Conservation (phyloP, 495 filamentous ascomycete species). For the Platismatia glauca region DNA sequence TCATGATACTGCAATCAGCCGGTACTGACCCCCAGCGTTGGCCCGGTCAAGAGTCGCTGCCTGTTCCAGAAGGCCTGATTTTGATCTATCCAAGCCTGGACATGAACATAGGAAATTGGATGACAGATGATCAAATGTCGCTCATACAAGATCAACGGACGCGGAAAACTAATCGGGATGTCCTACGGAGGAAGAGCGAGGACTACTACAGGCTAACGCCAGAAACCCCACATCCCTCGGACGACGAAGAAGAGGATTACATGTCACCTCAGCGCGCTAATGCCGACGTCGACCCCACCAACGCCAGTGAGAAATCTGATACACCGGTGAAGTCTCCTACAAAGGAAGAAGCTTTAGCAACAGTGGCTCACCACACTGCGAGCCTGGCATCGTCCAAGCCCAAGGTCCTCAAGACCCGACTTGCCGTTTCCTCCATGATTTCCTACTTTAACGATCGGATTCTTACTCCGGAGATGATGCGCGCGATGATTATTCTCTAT, state of each 20-base stretch:
- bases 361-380: conserved; percentile 27
- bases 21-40: conserved; percentile 47
- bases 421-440: conserved; percentile 91
- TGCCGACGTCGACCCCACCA: conserved; percentile 4
- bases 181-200: conserved; percentile 70
- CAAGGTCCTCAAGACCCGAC: conserved; percentile 67
- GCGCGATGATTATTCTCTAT: conserved; percentile 97
- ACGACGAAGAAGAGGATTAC: conserved; percentile 45
- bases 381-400: conserved; percentile 45
- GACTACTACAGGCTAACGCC: conserved; percentile 55
- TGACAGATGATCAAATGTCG: conserved; percentile 95
- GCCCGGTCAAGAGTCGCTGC: conserved; percentile 53
- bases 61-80: conserved; percentile 70
- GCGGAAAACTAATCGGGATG: conserved; percentile 64
- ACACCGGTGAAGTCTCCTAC: conserved; percentile 20
- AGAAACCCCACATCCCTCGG: conserved; percentile 58
- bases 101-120: conserved; percentile 98
- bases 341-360: conserved; percentile 24
- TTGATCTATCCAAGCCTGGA: conserved; percentile 85
- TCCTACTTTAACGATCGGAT: conserved; percentile 96
- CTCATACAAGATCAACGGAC: conserved; percentile 77
- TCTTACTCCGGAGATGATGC: conserved; percentile 95
- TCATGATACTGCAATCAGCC: conserved; percentile 78
- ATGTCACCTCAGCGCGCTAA: conserved; percentile 17
- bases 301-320: conserved; percentile 6